Conservation (phyloP, 1,284 basidiomycete genomes). For the Limonomyces culmigenus region DNA sequence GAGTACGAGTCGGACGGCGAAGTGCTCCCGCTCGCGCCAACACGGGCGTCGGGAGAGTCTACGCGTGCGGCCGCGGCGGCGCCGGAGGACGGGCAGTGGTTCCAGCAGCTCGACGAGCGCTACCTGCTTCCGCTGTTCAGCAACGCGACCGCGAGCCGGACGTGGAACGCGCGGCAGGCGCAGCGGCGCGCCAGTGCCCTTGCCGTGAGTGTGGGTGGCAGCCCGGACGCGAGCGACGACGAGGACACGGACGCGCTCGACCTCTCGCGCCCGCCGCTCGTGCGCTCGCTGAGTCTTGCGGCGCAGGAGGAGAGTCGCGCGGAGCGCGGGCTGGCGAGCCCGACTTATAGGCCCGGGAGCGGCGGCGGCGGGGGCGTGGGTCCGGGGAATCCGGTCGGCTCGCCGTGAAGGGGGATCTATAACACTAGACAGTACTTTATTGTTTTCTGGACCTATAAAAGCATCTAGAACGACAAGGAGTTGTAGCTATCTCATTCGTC, state of each 20-base stretch:
- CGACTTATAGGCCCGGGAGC: conserved; percentile 24
- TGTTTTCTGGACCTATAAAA: too few relatives aligned
- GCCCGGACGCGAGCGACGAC: conserved; percentile 12
- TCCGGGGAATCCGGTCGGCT: too few relatives aligned
- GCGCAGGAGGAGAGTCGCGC: conserved; percentile 32
- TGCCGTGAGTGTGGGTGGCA: conserved; percentile 11
- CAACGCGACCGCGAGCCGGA: conserved; percentile 80
- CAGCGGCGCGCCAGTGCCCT: too few relatives aligned
- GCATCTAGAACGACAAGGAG: too few relatives aligned
- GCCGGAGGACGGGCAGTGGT: conserved; percentile 74
- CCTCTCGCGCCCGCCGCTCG: too few relatives aligned
- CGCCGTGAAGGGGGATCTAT: too few relatives aligned
- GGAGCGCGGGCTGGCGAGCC: conserved; percentile 39
- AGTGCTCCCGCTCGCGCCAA: conserved; percentile 56
- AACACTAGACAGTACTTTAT: too few relatives aligned
- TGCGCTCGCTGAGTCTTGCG: too few relatives aligned
- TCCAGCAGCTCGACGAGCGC: conserved; percentile 87
- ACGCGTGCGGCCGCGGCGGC: conserved; percentile 8
- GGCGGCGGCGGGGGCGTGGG: not conserved
- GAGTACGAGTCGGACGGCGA: conserved; percentile 68
- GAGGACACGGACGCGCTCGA: too few relatives aligned
- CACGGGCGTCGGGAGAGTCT: conserved; percentile 14
- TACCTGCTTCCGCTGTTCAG: conserved; percentile 92
- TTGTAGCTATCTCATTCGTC: too few relatives aligned
- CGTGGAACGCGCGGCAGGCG: conserved; percentile 69